Evolutionary conservation across 352 stramenopile genomes (phyloP), one percentile per base, ranked within the genome.

Genomic region (Globisporangium iwayamae): DNA sequence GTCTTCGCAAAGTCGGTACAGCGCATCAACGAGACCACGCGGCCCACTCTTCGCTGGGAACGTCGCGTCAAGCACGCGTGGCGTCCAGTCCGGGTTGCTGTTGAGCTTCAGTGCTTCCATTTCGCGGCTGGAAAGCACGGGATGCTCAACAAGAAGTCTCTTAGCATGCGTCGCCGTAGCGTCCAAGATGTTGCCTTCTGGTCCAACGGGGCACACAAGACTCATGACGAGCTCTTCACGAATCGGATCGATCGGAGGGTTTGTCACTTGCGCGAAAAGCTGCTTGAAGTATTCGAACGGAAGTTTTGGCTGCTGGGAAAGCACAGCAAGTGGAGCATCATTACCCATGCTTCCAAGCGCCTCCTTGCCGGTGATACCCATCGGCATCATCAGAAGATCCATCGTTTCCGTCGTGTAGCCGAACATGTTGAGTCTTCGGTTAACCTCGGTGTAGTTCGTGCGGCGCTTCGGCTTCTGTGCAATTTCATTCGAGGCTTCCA

Each of bases 271-370:
- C 14, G 81, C 88, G 61, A 97, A 97, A 3, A 94, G 79, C 76
- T 99, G 96, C 80, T 99, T 99, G 77, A 99, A 98, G 72, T 99
- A 99, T 71, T 99, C 97, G 71, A 97, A 98, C 3, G 96, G 78
- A 47, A 91, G 76, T 64, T 99, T 97, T 39, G 95, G 91, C 43
- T 96, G 87, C 69, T 97, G 80, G 30, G 90, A 98, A 20, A 98
- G 76, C 45, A 98, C 93, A 25, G 95, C 95, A 10, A 98, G 78
- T 3, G 95, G 92, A 2, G 95, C 91, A 70, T 98, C 95, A 68
- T 98, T 98, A 34, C 95, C 95, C 95, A 98, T 98, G 51, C 86
- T 97, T 65, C 95, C 95, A 25, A 98, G 76, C 13, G 91, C 85
- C 73, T 98, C 95, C 71, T 98, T 98, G 47, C 93, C 91, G 25